These are phyloP conservation scores for Diaporthe sp. DNA, from an alignment of 2,329 filamentous ascomycete species.

Conservation along the genomic window DNA sequence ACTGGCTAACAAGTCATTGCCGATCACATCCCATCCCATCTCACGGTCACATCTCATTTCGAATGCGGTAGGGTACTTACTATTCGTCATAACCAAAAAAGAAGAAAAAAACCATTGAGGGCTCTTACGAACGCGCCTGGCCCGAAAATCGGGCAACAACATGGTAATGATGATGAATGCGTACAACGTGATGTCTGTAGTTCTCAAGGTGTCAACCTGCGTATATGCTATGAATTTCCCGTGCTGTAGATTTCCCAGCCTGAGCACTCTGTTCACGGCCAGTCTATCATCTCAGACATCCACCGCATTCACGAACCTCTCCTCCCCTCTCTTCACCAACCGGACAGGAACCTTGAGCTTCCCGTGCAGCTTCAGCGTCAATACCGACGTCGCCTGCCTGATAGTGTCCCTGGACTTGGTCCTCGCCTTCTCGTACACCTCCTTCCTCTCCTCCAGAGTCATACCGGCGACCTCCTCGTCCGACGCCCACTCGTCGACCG, in stretches of 20 bases:
- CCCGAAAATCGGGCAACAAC: not conserved
- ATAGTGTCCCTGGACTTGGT: conserved; percentile 67
- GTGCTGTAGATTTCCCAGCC: not conserved
- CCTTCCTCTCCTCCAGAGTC: conserved; percentile 59
- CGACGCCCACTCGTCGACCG: conserved; percentile 71
- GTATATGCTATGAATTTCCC: not conserved
- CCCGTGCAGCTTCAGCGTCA: conserved; percentile 80
- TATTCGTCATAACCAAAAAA: not conserved
- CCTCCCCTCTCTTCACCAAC: conserved; percentile 77
- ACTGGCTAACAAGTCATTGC: not conserved
- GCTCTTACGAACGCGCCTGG: not conserved
- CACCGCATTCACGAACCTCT: conserved; percentile 71
- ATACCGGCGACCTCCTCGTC: conserved; percentile 69
- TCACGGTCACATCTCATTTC: not conserved
- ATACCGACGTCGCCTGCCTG: conserved; percentile 69
- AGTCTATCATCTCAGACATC: conserved; percentile 38
- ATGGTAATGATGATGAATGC: not conserved
- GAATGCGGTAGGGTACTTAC: not conserved
- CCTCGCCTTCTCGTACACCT: conserved; percentile 74
- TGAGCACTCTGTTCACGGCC: not conserved
- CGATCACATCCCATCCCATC: not conserved
- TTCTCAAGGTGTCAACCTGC: not conserved
- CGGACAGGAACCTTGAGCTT: conserved; percentile 73
- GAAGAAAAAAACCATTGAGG: not conserved
- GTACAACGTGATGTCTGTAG: not conserved